phyloP scores from a whole-genome alignment of 2,329 filamentous ascomycete species.

The Trichoderma polysporum region DNA sequence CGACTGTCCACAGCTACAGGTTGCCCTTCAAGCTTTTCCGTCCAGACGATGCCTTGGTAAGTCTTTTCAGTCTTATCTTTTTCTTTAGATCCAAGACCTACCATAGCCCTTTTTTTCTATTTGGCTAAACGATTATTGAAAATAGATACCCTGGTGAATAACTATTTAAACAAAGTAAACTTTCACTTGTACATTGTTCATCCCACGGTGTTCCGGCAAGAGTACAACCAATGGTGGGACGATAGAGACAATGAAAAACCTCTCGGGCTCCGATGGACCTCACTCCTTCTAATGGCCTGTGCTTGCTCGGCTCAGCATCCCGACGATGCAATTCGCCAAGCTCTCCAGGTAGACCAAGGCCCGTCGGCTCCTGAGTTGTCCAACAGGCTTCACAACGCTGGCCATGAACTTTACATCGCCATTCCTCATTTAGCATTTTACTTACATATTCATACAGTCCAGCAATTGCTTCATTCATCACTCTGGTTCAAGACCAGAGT shows the following conservation, averaged over 20 bases:
- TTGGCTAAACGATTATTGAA: neutral
- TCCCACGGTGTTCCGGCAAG: conserved; percentile 36
- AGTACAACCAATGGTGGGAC: conserved; percentile 40
- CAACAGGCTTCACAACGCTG: conserved; percentile 36
- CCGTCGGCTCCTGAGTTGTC: conserved; percentile 31
- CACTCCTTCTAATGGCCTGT: conserved; percentile 40
- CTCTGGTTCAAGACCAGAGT: conserved; percentile 41
- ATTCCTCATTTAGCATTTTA: conserved; percentile 37
- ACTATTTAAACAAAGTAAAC: conserved; percentile 40
- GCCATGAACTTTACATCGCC: conserved; percentile 34
- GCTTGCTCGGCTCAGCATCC: conserved; percentile 40
- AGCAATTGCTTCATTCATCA: conserved; percentile 39
- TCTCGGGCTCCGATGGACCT: conserved; percentile 40
- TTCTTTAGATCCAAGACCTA: neutral
- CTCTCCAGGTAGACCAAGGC: conserved; percentile 34
- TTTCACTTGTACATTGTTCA: conserved; percentile 43
- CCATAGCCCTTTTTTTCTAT: neutral
- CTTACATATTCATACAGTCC: conserved; percentile 36
- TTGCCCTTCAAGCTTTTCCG: conserved; percentile 35
- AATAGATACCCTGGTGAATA: conserved; percentile 38
- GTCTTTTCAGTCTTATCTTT: conserved; percentile 16
- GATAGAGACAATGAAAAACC: conserved; percentile 31
- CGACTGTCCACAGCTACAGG: conserved; percentile 33
- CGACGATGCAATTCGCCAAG: conserved; percentile 32
- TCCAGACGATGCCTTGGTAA: conserved; percentile 37